Percentiles rank a stretch among this genome's conserved stretches.
phyloP scores from a whole-genome alignment of 495 filamentous ascomycete genomes.

The Aspergillus carlsbadensis region DNA sequence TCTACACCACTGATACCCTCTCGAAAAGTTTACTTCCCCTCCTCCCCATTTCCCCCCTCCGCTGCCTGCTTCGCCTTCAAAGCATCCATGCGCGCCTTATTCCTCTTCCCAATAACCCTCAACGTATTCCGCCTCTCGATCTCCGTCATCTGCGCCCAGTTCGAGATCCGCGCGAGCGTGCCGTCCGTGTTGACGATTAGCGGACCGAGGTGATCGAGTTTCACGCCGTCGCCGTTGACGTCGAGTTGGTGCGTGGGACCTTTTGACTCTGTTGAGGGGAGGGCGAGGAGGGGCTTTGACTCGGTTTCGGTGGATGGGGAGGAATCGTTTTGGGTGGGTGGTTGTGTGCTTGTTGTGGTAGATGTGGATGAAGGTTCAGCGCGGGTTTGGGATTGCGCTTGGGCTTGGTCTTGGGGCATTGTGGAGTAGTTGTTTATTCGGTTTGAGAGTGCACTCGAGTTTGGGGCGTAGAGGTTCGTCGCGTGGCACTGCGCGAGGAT shows the following conservation, averaged over 20 bases:
- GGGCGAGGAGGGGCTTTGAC: conserved; percentile 28
- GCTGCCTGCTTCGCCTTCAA: conserved; percentile 33
- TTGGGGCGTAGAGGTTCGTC: conserved; percentile 12
- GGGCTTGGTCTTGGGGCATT: conserved; percentile 13
- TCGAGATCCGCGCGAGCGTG: conserved; percentile 60
- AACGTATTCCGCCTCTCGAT: conserved; percentile 61
- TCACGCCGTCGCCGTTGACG: conserved; percentile 48
- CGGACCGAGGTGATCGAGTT: conserved; percentile 60
- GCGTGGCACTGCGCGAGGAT: background rate
- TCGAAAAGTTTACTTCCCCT: background rate
- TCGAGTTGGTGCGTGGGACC: conserved; percentile 32
- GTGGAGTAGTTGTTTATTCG: conserved; percentile 8
- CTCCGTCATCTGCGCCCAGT: conserved; percentile 66
- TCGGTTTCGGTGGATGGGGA: background rate
- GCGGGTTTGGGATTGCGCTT: conserved; percentile 5
- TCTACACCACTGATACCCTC: too few species aligned
- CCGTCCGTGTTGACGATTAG: conserved; percentile 69
- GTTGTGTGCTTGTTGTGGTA: background rate
- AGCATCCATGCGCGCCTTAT: conserved; percentile 57
- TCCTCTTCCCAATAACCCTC: conserved; percentile 61
- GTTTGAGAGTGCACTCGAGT: background rate
- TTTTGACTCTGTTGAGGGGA: conserved; percentile 18
- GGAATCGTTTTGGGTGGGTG: background rate
- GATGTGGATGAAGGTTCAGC: background rate
- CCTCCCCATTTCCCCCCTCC: background rate